Conservation (phyloP, 1,284 basidiomycete species). For the Agaricales sp. region DNA sequence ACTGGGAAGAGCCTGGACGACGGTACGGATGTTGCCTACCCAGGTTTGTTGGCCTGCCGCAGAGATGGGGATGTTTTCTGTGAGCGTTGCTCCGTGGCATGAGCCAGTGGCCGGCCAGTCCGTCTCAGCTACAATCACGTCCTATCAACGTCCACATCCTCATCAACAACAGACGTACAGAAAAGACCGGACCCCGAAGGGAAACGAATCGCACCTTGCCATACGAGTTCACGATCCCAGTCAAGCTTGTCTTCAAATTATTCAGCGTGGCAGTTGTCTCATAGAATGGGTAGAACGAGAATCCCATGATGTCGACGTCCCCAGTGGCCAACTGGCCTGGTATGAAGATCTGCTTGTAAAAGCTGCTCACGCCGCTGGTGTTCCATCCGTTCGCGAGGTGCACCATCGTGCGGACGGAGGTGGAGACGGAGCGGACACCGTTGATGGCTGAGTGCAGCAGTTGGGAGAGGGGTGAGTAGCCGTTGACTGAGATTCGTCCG, state of each 20-base stretch:
- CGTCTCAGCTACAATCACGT: slow-evolving; percentile 53
- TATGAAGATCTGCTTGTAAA: slow-evolving; percentile 43
- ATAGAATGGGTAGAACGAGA: slow-evolving; percentile 61
- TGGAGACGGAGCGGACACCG: slow-evolving; percentile 30
- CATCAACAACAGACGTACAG: not conserved
- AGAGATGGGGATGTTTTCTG: slow-evolving; percentile 36
- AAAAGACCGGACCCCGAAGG: too few relatives aligned
- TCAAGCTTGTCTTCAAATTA: slow-evolving; percentile 39
- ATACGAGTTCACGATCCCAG: slow-evolving; percentile 34
- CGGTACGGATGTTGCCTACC: slow-evolving; percentile 38
- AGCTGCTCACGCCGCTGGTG: slow-evolving; percentile 31
- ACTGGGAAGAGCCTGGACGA: slow-evolving; percentile 33
- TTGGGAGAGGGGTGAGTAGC: slow-evolving; percentile 44
- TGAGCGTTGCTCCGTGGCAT: slow-evolving; percentile 37
- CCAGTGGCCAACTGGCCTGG: slow-evolving; percentile 35
- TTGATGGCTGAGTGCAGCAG: slow-evolving; percentile 52
- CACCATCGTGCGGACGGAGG: slow-evolving; percentile 40
- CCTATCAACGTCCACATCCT: slow-evolving; percentile 16
- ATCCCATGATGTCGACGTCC: slow-evolving; percentile 50
- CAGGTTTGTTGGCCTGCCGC: slow-evolving; percentile 43
- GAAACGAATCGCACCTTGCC: slow-evolving; percentile 29
- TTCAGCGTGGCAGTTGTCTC: slow-evolving; percentile 42
- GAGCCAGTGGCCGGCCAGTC: slow-evolving; percentile 42
- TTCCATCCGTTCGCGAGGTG: slow-evolving; percentile 62
- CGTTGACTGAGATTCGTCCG: slow-evolving; percentile 42